Evolutionary conservation across 2,329 filamentous ascomycete genomes (phyloP).

Genomic region (Pseudopithomyces maydicus): DNA sequence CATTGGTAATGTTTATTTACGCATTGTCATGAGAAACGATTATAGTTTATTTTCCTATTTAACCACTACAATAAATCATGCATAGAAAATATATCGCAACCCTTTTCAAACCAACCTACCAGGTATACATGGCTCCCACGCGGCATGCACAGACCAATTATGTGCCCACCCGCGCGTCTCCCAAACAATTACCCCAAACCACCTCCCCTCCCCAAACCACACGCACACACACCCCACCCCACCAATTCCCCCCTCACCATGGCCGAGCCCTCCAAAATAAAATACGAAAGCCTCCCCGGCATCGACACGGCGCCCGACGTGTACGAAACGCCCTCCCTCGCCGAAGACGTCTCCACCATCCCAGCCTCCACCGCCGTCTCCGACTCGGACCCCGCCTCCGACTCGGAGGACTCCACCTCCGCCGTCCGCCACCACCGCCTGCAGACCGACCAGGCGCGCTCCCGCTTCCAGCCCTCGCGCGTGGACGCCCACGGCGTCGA

Average conservation of each 20-base stretch:
- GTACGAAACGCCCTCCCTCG: slow-evolving; percentile 93
- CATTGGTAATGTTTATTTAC: too few species aligned
- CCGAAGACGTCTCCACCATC: slow-evolving; percentile 85
- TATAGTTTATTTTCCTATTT: too few species aligned
- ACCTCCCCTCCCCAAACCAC: background rate
- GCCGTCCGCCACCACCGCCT: slow-evolving; percentile 76
- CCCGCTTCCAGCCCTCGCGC: slow-evolving; percentile 74
- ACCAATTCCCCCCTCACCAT: slow-evolving; percentile 18
- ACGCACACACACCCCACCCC: background rate
- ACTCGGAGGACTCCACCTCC: slow-evolving; percentile 46
- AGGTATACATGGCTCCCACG: background rate
- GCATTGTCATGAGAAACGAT: too few species aligned
- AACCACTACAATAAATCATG: background rate
- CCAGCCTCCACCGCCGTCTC: slow-evolving; percentile 54
- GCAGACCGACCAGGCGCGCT: slow-evolving; percentile 78
- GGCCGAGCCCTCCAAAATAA: slow-evolving; percentile 39
- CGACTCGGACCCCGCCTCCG: slow-evolving; percentile 45
- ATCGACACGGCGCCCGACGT: slow-evolving; percentile 87
- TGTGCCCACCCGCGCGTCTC: background rate
- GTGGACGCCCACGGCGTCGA: slow-evolving; percentile 81
- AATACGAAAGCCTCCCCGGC: slow-evolving; percentile 56
- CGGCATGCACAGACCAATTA: background rate
- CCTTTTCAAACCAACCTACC: background rate
- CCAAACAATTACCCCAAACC: background rate
- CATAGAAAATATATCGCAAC: background rate